Evolutionary conservation across 1,284 basidiomycete genomes (phyloP).

Genomic region (Ustilago bromivora): DNA sequence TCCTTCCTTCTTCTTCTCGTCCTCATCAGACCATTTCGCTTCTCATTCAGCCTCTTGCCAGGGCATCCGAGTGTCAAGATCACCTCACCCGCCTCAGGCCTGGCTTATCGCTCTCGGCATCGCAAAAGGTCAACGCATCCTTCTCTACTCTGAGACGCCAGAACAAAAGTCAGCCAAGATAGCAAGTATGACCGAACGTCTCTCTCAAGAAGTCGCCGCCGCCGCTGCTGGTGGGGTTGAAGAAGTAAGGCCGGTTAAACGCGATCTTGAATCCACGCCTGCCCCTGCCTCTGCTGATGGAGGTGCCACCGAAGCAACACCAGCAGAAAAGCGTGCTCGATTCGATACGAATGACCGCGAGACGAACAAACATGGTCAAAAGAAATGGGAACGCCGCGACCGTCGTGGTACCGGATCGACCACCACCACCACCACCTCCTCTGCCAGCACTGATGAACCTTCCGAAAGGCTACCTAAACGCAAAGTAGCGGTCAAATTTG

Average conservation of each 20-base stretch:
- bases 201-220: slow-evolving; percentile 22
- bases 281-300: not conserved
- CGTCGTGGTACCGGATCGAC: slow-evolving; percentile 30
- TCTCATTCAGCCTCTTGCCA: too few species aligned
- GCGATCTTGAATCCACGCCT: slow-evolving; percentile 16
- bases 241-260: slow-evolving; percentile 11
- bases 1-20: not conserved
- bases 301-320: not conserved
- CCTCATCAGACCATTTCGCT: not conserved
- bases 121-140: slow-evolving; percentile 30
- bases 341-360: not conserved
- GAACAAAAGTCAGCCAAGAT: slow-evolving; percentile 32
- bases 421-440: not conserved
- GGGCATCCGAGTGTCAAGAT: not conserved
- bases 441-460: not conserved
- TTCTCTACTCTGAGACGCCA: slow-evolving; percentile 36
- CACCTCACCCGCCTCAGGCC: slow-evolving; percentile 1
- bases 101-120: slow-evolving; percentile 42
- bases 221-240: slow-evolving; percentile 10
- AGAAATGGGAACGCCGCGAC: slow-evolving; percentile 45
- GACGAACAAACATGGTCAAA: not conserved
- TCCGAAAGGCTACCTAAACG: slow-evolving; percentile 72
- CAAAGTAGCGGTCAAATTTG: slow-evolving; percentile 73
- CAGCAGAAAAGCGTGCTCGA: too few species aligned
- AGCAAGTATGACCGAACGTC: slow-evolving; percentile 29